Conservation (phyloP, 176 grass and related monocot species). For the Chloris gayana region DNA sequence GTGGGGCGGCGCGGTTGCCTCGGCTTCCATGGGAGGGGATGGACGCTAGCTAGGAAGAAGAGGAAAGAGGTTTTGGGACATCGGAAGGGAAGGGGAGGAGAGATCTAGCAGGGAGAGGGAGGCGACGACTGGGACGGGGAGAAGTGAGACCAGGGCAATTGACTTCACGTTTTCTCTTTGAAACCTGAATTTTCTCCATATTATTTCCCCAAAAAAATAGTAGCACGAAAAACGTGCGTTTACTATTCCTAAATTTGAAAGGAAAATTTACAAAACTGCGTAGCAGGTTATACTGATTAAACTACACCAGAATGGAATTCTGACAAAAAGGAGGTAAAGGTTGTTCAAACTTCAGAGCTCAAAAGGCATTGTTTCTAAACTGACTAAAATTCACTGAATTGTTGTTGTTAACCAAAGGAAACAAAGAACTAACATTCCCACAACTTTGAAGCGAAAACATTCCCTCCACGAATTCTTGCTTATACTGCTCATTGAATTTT, state of each 20-base stretch:
- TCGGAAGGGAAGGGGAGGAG: slow-evolving; percentile 19
- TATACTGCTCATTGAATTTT: not conserved
- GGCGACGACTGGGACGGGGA: slow-evolving; percentile 19
- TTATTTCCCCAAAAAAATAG: not conserved
- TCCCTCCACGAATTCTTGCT: not conserved
- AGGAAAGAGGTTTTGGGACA: not conserved
- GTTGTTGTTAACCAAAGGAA: not conserved
- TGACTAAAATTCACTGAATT: not conserved
- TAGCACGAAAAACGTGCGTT: not conserved
- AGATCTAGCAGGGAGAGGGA: slow-evolving; percentile 38
- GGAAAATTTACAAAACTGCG: not conserved
- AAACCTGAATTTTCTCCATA: not conserved
- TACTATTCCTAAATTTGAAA: not conserved
- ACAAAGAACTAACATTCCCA: not conserved
- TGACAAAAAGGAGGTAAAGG: not conserved
- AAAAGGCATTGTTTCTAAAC: not conserved
- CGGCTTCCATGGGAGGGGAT: slow-evolving; percentile 44
- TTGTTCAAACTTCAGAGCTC: not conserved
- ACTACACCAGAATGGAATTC: not conserved
- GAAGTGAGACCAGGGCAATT: slow-evolving; percentile 3
- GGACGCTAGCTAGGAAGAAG: slow-evolving; percentile 14
- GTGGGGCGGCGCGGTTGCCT: not conserved
- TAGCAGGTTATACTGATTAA: not conserved
- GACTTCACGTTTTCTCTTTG: not conserved
- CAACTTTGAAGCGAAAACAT: not conserved